Evolutionary conservation across 768 basidiomycete genomes (phyloP).

Genomic region (Amanita molliuscula): DNA sequence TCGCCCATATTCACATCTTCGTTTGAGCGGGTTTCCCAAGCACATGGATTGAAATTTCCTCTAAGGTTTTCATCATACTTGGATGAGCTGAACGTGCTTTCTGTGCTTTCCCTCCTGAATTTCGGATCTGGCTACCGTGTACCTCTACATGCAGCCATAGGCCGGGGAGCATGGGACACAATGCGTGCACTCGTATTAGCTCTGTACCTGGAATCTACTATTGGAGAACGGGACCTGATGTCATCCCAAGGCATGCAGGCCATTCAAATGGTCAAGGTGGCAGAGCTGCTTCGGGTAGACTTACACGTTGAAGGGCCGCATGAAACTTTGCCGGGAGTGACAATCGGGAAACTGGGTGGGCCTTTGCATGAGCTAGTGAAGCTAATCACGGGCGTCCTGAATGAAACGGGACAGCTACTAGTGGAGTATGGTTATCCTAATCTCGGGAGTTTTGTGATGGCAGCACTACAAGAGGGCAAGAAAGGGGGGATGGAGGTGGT

Average conservation of each 20-base stretch:
- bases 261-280: slow-evolving; percentile 46
- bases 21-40: slow-evolving; percentile 47
- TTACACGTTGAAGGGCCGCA: slow-evolving; percentile 66
- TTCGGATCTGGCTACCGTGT: slow-evolving; percentile 76
- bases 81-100: slow-evolving; percentile 77
- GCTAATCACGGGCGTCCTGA: slow-evolving; percentile 50
- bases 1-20: slow-evolving; percentile 56
- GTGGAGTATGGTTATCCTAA: slow-evolving; percentile 50
- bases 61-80: slow-evolving; percentile 65
- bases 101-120: slow-evolving; percentile 69
- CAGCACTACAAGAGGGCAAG: slow-evolving; percentile 47
- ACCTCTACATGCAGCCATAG: slow-evolving; percentile 59
- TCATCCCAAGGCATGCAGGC: slow-evolving; percentile 56
- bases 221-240: slow-evolving; percentile 47
- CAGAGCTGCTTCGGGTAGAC: slow-evolving; percentile 62
- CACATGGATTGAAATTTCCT: slow-evolving; percentile 69
- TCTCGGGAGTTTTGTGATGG: slow-evolving; percentile 67
- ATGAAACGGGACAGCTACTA: slow-evolving; percentile 64
- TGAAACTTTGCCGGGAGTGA: slow-evolving; percentile 55
- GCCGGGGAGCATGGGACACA: slow-evolving; percentile 77
- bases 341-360: slow-evolving; percentile 69
- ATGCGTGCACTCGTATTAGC: slow-evolving; percentile 68
- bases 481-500: slow-evolving; percentile 43
- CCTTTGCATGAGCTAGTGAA: slow-evolving; percentile 65
- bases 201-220: slow-evolving; percentile 56